These are phyloP conservation scores for Exophiala mesophila DNA, from an alignment of 2,329 filamentous ascomycete genomes.

Conservation along the genomic window DNA sequence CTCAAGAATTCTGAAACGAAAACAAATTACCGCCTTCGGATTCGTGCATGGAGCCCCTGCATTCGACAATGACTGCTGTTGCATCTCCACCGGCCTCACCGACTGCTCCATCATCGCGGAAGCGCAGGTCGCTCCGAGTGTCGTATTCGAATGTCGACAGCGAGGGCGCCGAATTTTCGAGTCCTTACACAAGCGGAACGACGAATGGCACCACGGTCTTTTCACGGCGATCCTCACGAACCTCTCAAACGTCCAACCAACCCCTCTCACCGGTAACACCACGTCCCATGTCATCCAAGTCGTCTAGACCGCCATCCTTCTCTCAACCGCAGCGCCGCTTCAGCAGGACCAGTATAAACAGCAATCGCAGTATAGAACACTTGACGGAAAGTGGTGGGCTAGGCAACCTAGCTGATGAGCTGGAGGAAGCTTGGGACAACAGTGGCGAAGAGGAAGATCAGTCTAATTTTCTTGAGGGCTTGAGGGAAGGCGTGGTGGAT, in stretches of 20 bases:
- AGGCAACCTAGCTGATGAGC: conserved; percentile 60
- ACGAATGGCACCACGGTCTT: conserved; percentile 22
- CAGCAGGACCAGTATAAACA: conserved; percentile 32
- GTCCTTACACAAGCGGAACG: conserved; percentile 21
- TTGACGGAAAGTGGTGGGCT: conserved; percentile 43
- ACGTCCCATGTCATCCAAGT: conserved; percentile 34
- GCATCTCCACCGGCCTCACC: conserved; percentile 22
- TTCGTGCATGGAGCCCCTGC: conserved; percentile 1
- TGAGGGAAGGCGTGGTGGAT: conserved; percentile 32
- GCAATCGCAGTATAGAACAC: conserved; percentile 22
- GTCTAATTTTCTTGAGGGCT: conserved; percentile 30
- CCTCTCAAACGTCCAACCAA: conserved; percentile 24
- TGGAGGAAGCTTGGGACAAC: conserved; percentile 55
- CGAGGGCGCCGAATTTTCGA: conserved; percentile 1
- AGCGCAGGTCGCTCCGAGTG: conserved; percentile 22
- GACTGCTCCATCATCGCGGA: conserved; percentile 19
- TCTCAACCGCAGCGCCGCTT: conserved; percentile 18
- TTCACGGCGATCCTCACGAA: conserved; percentile 25
- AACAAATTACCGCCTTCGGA: neutral
- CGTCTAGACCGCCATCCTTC: conserved; percentile 26
- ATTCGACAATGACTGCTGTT: conserved; percentile 20
- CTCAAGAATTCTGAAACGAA: neutral
- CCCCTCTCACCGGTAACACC: conserved; percentile 36
- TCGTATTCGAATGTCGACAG: conserved; percentile 14
- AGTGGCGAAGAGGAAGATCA: conserved; percentile 49